Evolutionary conservation across 2,329 filamentous ascomycete genomes (phyloP), one percentile per base, ranked within the genome.

Genomic region (Ceratocystiopsis sp.): DNA sequence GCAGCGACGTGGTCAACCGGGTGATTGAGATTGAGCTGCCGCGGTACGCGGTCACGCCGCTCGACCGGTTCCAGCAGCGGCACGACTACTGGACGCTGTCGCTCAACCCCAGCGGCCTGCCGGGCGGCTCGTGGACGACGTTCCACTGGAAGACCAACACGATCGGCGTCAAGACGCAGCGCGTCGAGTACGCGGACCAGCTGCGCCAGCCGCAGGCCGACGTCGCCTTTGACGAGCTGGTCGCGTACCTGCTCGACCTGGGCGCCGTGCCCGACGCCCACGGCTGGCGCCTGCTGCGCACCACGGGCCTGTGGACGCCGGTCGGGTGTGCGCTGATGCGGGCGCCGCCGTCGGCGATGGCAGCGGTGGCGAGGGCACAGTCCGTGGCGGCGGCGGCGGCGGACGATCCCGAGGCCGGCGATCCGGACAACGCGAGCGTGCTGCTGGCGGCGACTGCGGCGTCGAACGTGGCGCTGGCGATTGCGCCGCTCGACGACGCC

Each of bases 21-120:
- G 66, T 79, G 42, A 76, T 80, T 35, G 75, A 80, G 53, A 71
- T 80, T 34, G 75, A 80, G 51, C 61, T 80, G 35, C 75, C 75
- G 4, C 68, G 75, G 1, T 78, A 75, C 51, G 75, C 73, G 4
- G 74, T 79, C 40, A 73, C 69, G 43, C 76, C 75, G 0, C 62
- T 71, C 51, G 70, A 78, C 49, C 64, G 75, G 19, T 67, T 69
- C 46, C 57, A 61, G 47, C 58, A 71, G 42, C 63, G 68, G 13
- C 57, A 63, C 0, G 64, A 71, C 41, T 80, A 80, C 57, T 80
- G 76, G 71, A 59, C 60, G 14, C 59, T 75, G 3, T 67, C 67
- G 35, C 56, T 61, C 2, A 61, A 68, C 42, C 66, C 68, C 0
- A 72, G 68, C 39, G 59, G 56, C 13, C 69, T 78, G 37, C 69